Evolutionary conservation across 2,329 filamentous ascomycete genomes (phyloP), one percentile per base, ranked within the genome.

Genomic region (Xylaria sp.): DNA sequence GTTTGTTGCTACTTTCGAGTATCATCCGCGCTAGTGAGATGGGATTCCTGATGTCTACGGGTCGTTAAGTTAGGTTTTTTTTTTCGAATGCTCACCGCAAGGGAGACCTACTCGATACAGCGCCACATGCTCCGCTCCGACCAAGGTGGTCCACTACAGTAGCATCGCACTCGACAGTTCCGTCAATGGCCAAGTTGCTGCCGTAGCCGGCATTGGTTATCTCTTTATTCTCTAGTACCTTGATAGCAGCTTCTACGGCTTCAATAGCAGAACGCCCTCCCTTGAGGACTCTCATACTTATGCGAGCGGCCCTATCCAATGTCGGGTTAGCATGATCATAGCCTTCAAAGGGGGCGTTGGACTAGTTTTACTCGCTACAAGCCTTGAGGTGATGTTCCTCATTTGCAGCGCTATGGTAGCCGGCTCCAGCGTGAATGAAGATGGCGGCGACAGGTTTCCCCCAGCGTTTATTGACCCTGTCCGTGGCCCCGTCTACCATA

Each of bases 141-240:
- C 97, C 96, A 59, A 91, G 83, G 78, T 98, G 92, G 76, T 99
- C 94, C 46, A 99, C 92, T 62, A 99, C 88, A 0, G 93, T 94
- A 63, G 96, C 96, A 83, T 99, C 96, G 74, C 94, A 97, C 79
- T 99, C 96, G 13, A 98, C 96, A 0, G 90, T 88, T 1, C 96
- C 96, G 73, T 97, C 91, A 70, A 97, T 92, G 52, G 93, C 91
- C 28, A 99, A 83, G 75, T 99, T 99, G 81, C 96, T 99, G 55
- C 97, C 96, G 78, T 92, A 98, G 0, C 96, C 96, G 43, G 95
- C 93, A 78, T 99, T 99, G 41, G 97, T 99, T 72, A 99, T 97
- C 75, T 97, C 94, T 65, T 92, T 90, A 78, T 99, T 93, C 81
- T 99, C 96, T 20, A 99, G 88, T 23, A 93, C 85, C 73, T 91